phyloP scores from a whole-genome alignment of 2,329 filamentous ascomycete genomes.

The Ophiostoma triangulosporum region DNA sequence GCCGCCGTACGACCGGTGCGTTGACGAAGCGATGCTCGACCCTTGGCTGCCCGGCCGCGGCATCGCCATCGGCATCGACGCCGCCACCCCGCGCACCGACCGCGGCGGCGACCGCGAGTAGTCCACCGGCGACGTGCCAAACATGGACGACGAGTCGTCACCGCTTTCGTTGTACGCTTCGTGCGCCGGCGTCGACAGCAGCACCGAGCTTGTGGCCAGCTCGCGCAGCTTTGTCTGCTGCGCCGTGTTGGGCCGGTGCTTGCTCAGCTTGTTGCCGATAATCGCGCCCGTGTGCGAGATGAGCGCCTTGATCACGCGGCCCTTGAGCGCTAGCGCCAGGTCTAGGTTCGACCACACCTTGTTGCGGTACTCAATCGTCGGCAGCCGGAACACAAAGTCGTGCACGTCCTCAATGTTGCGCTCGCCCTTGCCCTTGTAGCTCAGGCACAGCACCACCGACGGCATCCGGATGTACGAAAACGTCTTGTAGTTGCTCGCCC shows the following conservation, averaged over 20 bases:
- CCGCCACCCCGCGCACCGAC: constrained; percentile 36
- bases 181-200: constrained; percentile 35
- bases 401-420: constrained; percentile 95
- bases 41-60: constrained; percentile 33
- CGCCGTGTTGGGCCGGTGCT: constrained; percentile 68
- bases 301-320: constrained; percentile 82
- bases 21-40: constrained; percentile 35
- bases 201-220: constrained; percentile 62
- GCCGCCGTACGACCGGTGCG: constrained; percentile 26
- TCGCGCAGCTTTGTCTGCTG: constrained; percentile 71
- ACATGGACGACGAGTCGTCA: constrained; percentile 43
- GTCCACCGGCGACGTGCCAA: constrained; percentile 39
- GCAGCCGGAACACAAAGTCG: constrained; percentile 92
- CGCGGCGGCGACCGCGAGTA: constrained; percentile 45
- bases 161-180: constrained; percentile 27
- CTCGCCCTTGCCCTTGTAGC: constrained; percentile 91
- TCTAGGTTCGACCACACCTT: constrained; percentile 99
- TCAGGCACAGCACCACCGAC: constrained; percentile 86
- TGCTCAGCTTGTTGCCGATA: constrained; percentile 91
- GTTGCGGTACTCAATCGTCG: constrained; percentile 89
- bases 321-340: constrained; percentile 81
- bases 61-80: constrained; percentile 29
- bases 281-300: constrained; percentile 94
- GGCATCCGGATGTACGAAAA: constrained; percentile 91
- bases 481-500: constrained; percentile 95